Conservation (phyloP, 2,329 filamentous ascomycete species). For the Colletotrichum shisoi region DNA sequence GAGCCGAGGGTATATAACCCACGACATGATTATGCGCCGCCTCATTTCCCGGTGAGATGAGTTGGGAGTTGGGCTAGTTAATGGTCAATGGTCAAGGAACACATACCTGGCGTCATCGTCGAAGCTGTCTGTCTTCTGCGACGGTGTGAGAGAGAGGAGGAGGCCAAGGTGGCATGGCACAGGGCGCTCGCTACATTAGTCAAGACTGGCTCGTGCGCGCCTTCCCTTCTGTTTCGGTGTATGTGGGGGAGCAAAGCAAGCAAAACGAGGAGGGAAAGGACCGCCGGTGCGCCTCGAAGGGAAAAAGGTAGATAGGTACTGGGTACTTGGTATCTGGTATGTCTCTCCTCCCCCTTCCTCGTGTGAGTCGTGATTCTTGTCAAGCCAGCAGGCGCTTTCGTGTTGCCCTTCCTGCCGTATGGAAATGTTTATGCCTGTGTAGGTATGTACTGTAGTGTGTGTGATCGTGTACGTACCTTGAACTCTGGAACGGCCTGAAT, state of each 20-base stretch:
- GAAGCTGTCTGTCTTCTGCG: too few species aligned
- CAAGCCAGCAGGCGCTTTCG: not conserved
- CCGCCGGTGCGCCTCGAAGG: not conserved
- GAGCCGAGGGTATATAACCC: not conserved
- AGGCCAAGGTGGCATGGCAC: too few species aligned
- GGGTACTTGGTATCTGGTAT: not conserved
- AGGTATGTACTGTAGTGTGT: not conserved
- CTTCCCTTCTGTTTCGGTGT: slow-evolving; percentile 38
- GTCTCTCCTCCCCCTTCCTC: slow-evolving; percentile 1
- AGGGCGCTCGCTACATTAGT: not conserved
- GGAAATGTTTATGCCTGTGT: not conserved
- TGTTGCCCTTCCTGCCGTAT: not conserved
- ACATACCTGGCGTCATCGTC: not conserved
- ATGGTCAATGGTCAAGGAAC: too few species aligned
- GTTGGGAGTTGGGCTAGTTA: not conserved
- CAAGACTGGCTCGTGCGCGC: slow-evolving; percentile 24
- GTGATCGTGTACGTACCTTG: too few species aligned
- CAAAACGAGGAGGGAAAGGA: slow-evolving; percentile 1
- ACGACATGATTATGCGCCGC: not conserved
- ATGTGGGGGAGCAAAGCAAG: slow-evolving; percentile 20
- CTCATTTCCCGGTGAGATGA: not conserved
- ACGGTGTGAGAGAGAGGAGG: not conserved
- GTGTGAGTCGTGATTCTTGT: not conserved
- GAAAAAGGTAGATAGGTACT: not conserved
- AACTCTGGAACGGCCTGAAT: not conserved